Percentiles rank a stretch among this genome's conserved stretches.
phyloP scores from a whole-genome alignment of 805 yeast genomes.

The Isabelozyma gotoi region DNA sequence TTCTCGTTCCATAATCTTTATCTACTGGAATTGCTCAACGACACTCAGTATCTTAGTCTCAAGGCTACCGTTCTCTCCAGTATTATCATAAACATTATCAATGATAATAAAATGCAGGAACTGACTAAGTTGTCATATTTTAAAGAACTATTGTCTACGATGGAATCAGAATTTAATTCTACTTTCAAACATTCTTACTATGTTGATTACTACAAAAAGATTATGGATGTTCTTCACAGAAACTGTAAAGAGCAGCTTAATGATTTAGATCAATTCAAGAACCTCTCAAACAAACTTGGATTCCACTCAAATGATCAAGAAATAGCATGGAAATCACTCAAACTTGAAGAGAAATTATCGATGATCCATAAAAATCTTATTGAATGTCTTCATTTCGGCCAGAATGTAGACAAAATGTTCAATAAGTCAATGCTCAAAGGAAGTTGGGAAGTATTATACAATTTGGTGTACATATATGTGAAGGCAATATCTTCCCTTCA shows the following conservation, averaged over 20 bases:
- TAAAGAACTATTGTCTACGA: constrained; percentile 16
- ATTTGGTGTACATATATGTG: constrained; percentile 28
- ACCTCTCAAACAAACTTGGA: constrained; percentile 1
- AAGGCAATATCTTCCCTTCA: constrained; percentile 17
- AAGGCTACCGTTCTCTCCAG: constrained; percentile 17
- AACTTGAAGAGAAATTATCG: constrained; percentile 21
- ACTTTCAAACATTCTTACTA: constrained; percentile 20
- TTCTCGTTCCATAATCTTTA: constrained; percentile 15
- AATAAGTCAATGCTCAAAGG: constrained; percentile 20
- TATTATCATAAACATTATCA: constrained; percentile 18
- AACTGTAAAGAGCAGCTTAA: constrained; percentile 7
- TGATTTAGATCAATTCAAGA: neutral
- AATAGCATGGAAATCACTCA: constrained; percentile 19
- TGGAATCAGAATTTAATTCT: constrained; percentile 27
- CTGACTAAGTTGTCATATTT: constrained; percentile 14
- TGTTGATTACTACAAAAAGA: constrained; percentile 28
- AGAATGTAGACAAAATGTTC: constrained; percentile 16
- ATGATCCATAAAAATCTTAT: constrained; percentile 26
- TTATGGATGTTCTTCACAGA: constrained; percentile 22
- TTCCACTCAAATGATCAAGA: constrained; percentile 4
- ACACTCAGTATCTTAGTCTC: constrained; percentile 17
- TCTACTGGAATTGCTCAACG: constrained; percentile 15
- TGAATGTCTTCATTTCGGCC: constrained; percentile 16
- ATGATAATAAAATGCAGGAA: constrained; percentile 5
- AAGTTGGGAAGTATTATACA: constrained; percentile 21